Conservation (phyloP, 129 eudicot species). For the Helianthus tuberosus region DNA sequence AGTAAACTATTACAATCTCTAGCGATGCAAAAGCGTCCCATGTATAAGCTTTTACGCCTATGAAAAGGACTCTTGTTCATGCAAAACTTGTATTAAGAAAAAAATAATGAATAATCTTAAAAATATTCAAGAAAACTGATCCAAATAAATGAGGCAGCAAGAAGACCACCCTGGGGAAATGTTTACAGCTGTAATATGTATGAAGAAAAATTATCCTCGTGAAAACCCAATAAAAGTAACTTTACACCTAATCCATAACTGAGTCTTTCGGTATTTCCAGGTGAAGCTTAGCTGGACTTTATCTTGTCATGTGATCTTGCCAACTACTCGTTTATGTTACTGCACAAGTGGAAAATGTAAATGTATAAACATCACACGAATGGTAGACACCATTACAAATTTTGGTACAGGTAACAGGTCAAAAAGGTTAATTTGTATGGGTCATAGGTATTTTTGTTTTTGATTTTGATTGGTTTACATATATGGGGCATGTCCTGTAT, state of each 20-base stretch:
- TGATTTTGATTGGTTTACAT: too few species aligned
- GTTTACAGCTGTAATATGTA: conserved; percentile 17
- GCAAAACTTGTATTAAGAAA: conserved; percentile 5
- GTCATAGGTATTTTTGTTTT: too few species aligned
- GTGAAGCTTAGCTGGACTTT: conserved; percentile 12
- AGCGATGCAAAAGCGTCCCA: not conserved
- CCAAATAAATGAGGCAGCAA: conserved; percentile 14
- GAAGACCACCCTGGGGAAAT: conserved; percentile 20
- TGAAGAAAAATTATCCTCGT: conserved; percentile 17
- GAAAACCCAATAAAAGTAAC: conserved; percentile 11
- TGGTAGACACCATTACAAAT: not conserved
- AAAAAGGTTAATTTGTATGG: not conserved
- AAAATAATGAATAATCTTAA: too few species aligned
- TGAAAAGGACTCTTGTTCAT: not conserved
- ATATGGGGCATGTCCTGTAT: too few species aligned
- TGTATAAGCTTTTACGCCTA: not conserved
- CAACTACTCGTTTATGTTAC: conserved; percentile 20
- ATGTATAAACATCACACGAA: conserved; percentile 3
- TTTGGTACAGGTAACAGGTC: not conserved
- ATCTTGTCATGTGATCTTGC: conserved; percentile 5
- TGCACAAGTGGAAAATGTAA: conserved; percentile 2
- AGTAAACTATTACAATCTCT: not conserved
- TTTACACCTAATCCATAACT: conserved; percentile 31
- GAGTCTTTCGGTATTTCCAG: conserved; percentile 9
- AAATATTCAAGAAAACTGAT: not conserved